A percentile compares a stretch with the other conserved stretches of the same genome.
phyloP scores from a whole-genome alignment of 306 rosid species.

The Corylus heterophylla region DNA sequence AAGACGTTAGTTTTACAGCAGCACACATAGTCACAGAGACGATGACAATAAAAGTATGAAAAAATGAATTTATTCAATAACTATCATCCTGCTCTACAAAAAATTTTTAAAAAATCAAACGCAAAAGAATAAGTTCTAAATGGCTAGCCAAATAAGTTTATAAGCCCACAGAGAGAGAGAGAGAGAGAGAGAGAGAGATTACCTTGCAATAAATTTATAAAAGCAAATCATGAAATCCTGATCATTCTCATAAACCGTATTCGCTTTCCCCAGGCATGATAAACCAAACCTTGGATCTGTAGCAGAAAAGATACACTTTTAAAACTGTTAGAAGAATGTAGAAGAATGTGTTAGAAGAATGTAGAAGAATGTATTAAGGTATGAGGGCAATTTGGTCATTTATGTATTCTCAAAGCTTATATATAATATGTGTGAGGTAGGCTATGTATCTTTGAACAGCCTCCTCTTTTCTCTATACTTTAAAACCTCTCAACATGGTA shows the following conservation, averaged over 20 bases:
- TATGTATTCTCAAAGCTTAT: too few relatives aligned
- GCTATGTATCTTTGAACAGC: too few relatives aligned
- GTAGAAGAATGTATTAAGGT: too few relatives aligned
- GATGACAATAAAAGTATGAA: not conserved
- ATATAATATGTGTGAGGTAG: too few relatives aligned
- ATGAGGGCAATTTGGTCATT: too few relatives aligned
- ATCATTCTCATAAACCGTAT: slow-evolving; percentile 61
- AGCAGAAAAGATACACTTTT: not conserved
- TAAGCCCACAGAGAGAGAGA: slow-evolving; percentile 9
- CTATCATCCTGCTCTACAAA: not conserved
- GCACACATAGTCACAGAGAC: not conserved
- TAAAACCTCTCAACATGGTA: too few relatives aligned
- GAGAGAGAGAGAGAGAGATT: slow-evolving; percentile 18
- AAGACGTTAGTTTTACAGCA: not conserved
- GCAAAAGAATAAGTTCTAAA: too few relatives aligned
- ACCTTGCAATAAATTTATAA: slow-evolving; percentile 67
- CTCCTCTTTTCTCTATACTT: too few relatives aligned
- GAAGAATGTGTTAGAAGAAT: too few relatives aligned
- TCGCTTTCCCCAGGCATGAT: slow-evolving; percentile 75
- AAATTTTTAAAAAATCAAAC: too few relatives aligned
- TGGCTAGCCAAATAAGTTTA: not conserved
- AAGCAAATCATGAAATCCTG: slow-evolving; percentile 66
- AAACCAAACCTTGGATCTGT: slow-evolving; percentile 79
- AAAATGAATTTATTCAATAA: not conserved
- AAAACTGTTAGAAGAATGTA: too few relatives aligned